phyloP scores from a whole-genome alignment of 306 rosid species.

The Prinsepia uniflora region DNA sequence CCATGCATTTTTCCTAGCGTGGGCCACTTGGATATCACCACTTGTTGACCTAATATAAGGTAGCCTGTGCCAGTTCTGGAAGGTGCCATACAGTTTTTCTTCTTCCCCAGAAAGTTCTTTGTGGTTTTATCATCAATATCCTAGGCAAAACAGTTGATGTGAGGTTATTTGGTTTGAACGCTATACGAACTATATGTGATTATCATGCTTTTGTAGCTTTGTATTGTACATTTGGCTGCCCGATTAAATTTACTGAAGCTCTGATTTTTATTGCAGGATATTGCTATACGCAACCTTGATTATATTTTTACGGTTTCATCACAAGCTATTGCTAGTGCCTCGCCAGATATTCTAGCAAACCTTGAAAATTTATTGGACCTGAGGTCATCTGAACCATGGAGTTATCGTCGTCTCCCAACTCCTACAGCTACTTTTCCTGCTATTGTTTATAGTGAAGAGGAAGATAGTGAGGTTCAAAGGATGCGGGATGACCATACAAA shows the following conservation, averaged over 20 bases:
- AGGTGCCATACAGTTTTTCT: not conserved
- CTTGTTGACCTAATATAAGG: not conserved
- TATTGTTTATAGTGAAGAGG: slow-evolving; percentile 79
- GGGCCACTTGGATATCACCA: not conserved
- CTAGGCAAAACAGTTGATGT: not conserved
- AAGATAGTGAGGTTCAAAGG: slow-evolving; percentile 62
- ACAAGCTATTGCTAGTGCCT: slow-evolving; percentile 59
- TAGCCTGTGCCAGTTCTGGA: not conserved
- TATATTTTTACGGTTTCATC: slow-evolving; percentile 67
- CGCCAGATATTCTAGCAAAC: slow-evolving; percentile 64
- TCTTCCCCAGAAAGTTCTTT: too few relatives aligned
- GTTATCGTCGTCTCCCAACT: slow-evolving; percentile 79
- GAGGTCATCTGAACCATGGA: slow-evolving; percentile 88
- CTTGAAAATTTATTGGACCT: slow-evolving; percentile 71
- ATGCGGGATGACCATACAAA: slow-evolving; percentile 44
- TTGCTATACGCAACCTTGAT: slow-evolving; percentile 83
- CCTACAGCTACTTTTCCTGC: slow-evolving; percentile 90
- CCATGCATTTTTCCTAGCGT: not conserved
- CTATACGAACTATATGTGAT: not conserved
- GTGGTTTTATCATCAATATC: not conserved
- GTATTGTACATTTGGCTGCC: not conserved
- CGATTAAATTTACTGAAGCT: slow-evolving; percentile 21
- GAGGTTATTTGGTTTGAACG: not conserved
- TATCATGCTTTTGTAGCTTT: not conserved
- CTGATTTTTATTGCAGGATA: slow-evolving; percentile 52